Evolutionary conservation across 345 rosid species (phyloP).

Genomic region (Citrus inodora): DNA sequence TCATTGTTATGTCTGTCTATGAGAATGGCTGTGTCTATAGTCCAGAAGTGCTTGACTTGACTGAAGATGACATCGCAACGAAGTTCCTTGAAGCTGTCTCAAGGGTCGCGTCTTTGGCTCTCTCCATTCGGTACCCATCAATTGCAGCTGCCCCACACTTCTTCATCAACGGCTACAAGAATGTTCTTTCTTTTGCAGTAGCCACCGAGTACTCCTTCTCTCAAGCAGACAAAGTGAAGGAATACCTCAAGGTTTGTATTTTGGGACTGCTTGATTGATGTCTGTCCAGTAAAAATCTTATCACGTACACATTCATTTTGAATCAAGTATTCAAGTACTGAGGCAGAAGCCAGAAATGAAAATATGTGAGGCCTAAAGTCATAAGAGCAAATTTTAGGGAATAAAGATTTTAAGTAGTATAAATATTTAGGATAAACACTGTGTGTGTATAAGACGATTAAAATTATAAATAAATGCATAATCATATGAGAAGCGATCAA

Average conservation of each 20-base stretch:
- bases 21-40: conserved; percentile 82
- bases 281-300: not conserved
- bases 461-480: too few relatives aligned
- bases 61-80: conserved; percentile 65
- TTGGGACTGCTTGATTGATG: too few relatives aligned
- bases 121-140: conserved; percentile 78
- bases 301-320: not conserved
- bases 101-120: conserved; percentile 58
- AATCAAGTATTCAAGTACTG: too few relatives aligned
- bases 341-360: too few relatives aligned
- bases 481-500: too few relatives aligned
- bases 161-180: conserved; percentile 88
- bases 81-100: conserved; percentile 78
- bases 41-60: conserved; percentile 80
- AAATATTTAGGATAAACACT: too few relatives aligned
- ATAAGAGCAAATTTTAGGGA: too few relatives aligned
- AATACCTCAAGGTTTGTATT: conserved; percentile 58
- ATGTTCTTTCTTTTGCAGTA: conserved; percentile 62
- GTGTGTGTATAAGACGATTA: too few relatives aligned
- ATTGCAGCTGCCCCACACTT: conserved; percentile 86
- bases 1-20: conserved; percentile 59
- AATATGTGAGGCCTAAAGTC: too few relatives aligned
- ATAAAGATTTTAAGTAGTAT: too few relatives aligned
- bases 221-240: conserved; percentile 81
- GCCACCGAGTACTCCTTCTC: conserved; percentile 73